Percentiles rank a stretch among this genome's conserved stretches.
Evolutionary conservation across 1,139 yeast genomes (phyloP).

Genomic region (Meyerozyma carpophila): DNA sequence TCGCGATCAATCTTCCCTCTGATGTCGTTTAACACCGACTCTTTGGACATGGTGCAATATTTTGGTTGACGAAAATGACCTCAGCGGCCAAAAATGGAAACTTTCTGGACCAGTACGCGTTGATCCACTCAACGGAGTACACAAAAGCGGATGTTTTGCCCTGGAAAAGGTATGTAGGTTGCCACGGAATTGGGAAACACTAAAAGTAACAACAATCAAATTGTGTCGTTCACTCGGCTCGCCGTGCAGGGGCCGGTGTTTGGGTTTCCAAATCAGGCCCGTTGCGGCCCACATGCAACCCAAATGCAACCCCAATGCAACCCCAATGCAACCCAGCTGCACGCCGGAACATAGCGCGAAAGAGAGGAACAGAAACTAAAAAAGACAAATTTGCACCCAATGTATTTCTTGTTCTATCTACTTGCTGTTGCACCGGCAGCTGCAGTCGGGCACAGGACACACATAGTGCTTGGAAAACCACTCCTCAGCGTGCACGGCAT

Average conservation of each 20-base stretch:
- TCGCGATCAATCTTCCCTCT: conserved; percentile 82
- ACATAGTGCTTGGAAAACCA: conserved; percentile 87
- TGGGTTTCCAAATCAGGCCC: conserved; percentile 1
- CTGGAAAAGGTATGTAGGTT: background rate
- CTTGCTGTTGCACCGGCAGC: conserved; percentile 67
- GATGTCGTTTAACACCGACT: conserved; percentile 54
- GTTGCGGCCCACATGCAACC: background rate
- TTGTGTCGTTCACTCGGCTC: background rate
- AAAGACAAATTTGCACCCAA: too few relatives aligned
- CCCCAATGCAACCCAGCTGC: background rate
- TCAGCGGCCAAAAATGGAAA: background rate
- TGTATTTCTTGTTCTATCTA: conserved; percentile 7
- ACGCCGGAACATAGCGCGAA: background rate
- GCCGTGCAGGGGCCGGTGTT: conserved; percentile 1
- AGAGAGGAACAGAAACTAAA: too few relatives aligned
- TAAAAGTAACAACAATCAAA: background rate
- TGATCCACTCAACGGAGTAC: background rate
- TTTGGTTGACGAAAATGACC: background rate
- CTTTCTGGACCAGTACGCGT: background rate
- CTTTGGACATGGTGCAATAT: conserved; percentile 9
- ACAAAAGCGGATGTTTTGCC: background rate
- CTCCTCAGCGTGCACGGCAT: conserved; percentile 91
- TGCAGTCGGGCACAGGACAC: conserved; percentile 94
- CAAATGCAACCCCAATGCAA: too few relatives aligned
- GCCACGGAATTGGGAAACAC: background rate